Evolutionary conservation across 108 stramenopile genomes (phyloP), one percentile per base, ranked within the genome.

Genomic region (Nitzschia sp.): DNA sequence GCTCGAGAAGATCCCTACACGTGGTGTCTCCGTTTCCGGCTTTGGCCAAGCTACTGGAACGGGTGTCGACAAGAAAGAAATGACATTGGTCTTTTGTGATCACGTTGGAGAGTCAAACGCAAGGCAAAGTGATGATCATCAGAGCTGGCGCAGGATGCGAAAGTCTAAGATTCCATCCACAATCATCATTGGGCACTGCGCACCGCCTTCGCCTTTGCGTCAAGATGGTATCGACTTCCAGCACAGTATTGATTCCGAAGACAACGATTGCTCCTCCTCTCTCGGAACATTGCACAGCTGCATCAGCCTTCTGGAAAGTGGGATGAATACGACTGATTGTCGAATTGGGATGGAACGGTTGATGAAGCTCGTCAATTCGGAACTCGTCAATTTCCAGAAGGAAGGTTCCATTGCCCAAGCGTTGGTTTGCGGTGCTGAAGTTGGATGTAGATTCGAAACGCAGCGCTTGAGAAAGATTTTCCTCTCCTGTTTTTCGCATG

Each of bases 301-400:
- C n/a, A 6, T 52, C 50, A 52, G 23, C 50, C n/a, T 52, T 6
- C n/a, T 52, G 50, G 50, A 52, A 52, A 52, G n/a, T 52, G 38
- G 38, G 38, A 41, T 9, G 38, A 41, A 41, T 13, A 41, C 13
- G 38, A 13, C 6, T 9, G 50, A 52, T 8, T 23, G 23, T 52
- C 21, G 21, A 23, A 19, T 4, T 8, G 50, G 50, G 50, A 52
- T 52, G 50, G 50, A 52, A 17, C 6, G 23, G 50, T 17, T 52
- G 6, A 52, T 52, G 21, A 52, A 23, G n/a, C 8, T 52, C 23
- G 50, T 52, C 50, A 52, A 52, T 19, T 52, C 50, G 6, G 50
- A 52, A 23, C 50, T 52, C n/a, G 50, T 52, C 23, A 52, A 52
- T 52, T 52, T 52, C 50, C 6, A 52, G 23, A 19, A 52, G 50